phyloP scores from a whole-genome alignment of 768 basidiomycete species.

The Podaxis rugospora region DNA sequence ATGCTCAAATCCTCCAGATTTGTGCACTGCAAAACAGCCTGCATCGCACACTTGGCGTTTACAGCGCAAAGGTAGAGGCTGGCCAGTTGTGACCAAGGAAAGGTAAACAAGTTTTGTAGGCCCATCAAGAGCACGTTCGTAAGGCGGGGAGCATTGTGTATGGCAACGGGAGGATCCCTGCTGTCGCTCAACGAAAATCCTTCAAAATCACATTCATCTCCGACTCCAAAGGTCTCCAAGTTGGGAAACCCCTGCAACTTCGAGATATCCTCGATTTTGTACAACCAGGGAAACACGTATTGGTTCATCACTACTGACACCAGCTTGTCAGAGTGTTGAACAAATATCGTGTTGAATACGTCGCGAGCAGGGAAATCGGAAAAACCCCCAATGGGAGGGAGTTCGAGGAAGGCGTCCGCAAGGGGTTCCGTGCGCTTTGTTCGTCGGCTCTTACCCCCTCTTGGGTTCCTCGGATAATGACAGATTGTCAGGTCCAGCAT shows the following conservation, averaged over 20 bases:
- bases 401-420: neutral
- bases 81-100: neutral
- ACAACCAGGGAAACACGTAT: neutral
- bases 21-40: neutral
- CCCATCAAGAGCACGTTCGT: neutral
- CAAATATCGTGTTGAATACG: neutral
- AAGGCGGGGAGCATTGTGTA: neutral
- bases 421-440: neutral
- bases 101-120: neutral
- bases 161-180: neutral
- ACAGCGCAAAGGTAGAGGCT: neutral
- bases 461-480: neutral
- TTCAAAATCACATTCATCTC: neutral
- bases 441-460: neutral
- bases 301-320: neutral
- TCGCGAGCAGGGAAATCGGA: neutral
- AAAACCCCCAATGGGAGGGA: neutral
- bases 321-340: neutral
- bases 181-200: neutral
- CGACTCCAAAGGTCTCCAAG: neutral
- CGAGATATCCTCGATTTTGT: neutral
- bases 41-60: neutral
- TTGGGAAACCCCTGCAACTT: neutral
- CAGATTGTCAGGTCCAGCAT: neutral
- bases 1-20: neutral